Conservation (phyloP, 345 rosid genomes). For the Citrus sp. region DNA sequence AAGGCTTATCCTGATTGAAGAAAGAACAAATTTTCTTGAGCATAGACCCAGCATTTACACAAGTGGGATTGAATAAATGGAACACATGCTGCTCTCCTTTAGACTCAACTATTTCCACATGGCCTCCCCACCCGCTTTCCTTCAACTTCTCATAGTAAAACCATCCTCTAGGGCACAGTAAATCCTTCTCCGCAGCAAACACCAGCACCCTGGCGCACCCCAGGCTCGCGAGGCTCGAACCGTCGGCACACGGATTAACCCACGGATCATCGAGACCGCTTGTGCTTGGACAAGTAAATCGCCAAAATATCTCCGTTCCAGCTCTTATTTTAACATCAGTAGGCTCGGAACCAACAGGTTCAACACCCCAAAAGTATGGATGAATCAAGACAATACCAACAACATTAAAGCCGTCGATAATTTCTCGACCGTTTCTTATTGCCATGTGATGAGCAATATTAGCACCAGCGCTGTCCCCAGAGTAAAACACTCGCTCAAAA, state of each 20-base stretch:
- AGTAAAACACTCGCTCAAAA: no score
- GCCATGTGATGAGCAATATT: no score
- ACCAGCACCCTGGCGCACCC: conserved; percentile 36
- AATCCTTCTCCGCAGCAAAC: conserved; percentile 39
- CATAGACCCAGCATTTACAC: conserved; percentile 24
- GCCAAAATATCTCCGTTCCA: conserved; percentile 10
- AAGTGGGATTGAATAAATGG: conserved; percentile 26
- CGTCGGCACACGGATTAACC: conserved; percentile 34
- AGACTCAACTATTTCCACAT: conserved; percentile 33
- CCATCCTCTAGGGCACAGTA: conserved; percentile 33
- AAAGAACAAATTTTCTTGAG: conserved; percentile 12
- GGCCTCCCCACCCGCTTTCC: conserved; percentile 47
- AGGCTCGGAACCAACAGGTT: conserved; percentile 17
- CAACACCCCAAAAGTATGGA: conserved; percentile 31
- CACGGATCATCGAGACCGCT: conserved; percentile 45
- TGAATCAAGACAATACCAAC: conserved; percentile 22
- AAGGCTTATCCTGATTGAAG: background rate
- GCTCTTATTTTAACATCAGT: background rate
- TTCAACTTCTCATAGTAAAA: conserved; percentile 30
- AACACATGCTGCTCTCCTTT: conserved; percentile 42
- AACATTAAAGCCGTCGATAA: background rate
- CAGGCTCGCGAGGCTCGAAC: conserved; percentile 31
- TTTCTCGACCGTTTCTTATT: background rate
- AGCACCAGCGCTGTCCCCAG: no score
- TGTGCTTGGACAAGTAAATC: conserved; percentile 30